These are phyloP conservation scores for Monosporascus sp. DNA, from an alignment of 2,329 filamentous ascomycete species.

Conservation along the genomic window DNA sequence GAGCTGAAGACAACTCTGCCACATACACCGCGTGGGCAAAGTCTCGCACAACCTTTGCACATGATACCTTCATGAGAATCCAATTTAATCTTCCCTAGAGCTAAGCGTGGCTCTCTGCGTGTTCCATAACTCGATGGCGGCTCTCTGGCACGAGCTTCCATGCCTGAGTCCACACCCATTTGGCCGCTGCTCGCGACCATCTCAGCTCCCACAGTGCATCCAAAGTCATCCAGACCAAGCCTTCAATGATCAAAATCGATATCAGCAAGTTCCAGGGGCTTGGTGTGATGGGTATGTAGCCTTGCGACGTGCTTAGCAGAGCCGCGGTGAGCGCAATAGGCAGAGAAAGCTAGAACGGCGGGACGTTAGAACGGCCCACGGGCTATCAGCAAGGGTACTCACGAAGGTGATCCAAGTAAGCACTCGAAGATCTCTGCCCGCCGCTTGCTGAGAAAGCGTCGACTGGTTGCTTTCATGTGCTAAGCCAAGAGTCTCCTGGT, in stretches of 20 bases:
- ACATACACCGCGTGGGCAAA: too few relatives aligned
- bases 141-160: too few relatives aligned
- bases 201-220: neutral
- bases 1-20: too few relatives aligned
- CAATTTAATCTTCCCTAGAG: too few relatives aligned
- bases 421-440: constrained; percentile 2
- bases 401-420: constrained; percentile 12
- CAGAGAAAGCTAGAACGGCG: neutral
- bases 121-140: too few relatives aligned
- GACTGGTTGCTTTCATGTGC: constrained; percentile 7
- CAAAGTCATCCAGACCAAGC: neutral
- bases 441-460: constrained; percentile 2
- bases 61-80: too few relatives aligned
- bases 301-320: constrained; percentile 5
- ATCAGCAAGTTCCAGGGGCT: constrained; percentile 1
- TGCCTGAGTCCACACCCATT: neutral
- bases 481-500: constrained; percentile 4
- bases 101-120: too few relatives aligned
- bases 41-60: too few relatives aligned
- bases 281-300: constrained; percentile 5
- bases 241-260: neutral
- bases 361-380: neutral
- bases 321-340: neutral
- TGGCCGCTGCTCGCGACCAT: neutral
- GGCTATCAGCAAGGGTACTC: neutral